These are phyloP conservation scores for Trichosporon coremiiforme DNA, from an alignment of 1,284 basidiomycete genomes.

Conservation along the genomic window DNA sequence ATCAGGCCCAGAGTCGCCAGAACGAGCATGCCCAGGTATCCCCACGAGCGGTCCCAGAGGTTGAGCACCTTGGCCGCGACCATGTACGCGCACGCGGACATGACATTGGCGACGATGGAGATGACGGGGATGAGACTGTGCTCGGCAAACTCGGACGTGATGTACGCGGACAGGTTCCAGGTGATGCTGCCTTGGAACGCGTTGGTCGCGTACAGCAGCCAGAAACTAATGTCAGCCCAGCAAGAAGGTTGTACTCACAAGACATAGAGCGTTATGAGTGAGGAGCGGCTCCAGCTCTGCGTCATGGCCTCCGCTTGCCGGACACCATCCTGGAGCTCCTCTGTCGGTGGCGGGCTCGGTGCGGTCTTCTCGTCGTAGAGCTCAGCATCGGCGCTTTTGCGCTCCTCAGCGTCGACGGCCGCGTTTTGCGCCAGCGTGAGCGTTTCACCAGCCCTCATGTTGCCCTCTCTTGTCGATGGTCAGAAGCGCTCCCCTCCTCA, in stretches of 20 bases:
- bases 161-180: constrained; percentile 43
- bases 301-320: constrained; percentile 44
- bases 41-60: constrained; percentile 45
- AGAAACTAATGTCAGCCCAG: constrained; percentile 39
- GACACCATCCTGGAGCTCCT: constrained; percentile 42
- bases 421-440: constrained; percentile 20
- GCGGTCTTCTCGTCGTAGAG: constrained; percentile 11
- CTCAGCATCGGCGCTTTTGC: neutral
- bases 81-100: constrained; percentile 47
- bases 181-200: constrained; percentile 51
- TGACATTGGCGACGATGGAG: constrained; percentile 44
- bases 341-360: neutral
- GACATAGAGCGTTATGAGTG: constrained; percentile 38
- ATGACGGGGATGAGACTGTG: constrained; percentile 52
- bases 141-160: constrained; percentile 42
- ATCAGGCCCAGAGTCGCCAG: constrained; percentile 48
- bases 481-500: no score
- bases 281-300: constrained; percentile 40
- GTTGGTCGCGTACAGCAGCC: constrained; percentile 45
- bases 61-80: constrained; percentile 47
- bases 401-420: neutral
- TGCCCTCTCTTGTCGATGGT: neutral
- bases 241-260: constrained; percentile 34
- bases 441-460: constrained; percentile 24
- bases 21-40: constrained; percentile 39